Conservation (phyloP, 768 basidiomycete species). For the Suillus decipiens region DNA sequence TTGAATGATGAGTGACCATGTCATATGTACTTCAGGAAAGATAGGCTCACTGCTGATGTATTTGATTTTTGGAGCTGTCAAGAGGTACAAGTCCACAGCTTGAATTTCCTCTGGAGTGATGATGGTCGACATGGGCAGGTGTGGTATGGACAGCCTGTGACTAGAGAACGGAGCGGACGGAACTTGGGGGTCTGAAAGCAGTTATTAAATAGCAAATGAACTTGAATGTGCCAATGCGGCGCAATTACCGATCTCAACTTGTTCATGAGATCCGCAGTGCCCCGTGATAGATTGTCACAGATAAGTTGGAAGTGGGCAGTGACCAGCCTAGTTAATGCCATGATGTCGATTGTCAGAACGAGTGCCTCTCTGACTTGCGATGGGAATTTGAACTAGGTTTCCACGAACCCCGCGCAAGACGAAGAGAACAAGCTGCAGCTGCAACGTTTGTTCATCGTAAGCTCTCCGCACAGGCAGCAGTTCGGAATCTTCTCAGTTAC, state of each 20-base stretch:
- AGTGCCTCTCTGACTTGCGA: not conserved
- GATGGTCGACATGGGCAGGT: not conserved
- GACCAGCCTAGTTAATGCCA: too few relatives aligned
- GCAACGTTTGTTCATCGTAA: too few relatives aligned
- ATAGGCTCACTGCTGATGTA: conserved; percentile 8
- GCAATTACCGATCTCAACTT: too few relatives aligned
- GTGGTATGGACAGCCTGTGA: not conserved
- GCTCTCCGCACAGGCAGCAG: not conserved
- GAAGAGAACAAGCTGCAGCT: too few relatives aligned
- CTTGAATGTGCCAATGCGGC: not conserved
- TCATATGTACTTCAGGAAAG: not conserved
- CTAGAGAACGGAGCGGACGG: not conserved
- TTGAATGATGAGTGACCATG: not conserved
- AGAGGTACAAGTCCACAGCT: conserved; percentile 6
- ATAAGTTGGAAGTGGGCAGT: not conserved
- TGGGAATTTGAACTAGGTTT: not conserved
- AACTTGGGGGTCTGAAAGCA: not conserved
- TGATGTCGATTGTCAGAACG: not conserved
- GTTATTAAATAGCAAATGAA: not conserved
- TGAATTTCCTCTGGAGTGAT: conserved; percentile 2
- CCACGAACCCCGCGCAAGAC: not conserved
- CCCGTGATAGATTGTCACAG: not conserved
- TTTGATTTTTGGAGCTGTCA: not conserved
- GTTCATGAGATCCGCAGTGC: not conserved
- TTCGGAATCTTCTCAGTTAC: not conserved